Conservation (phyloP, 2,329 filamentous ascomycete genomes). For the Paramyrothecium roridum region DNA sequence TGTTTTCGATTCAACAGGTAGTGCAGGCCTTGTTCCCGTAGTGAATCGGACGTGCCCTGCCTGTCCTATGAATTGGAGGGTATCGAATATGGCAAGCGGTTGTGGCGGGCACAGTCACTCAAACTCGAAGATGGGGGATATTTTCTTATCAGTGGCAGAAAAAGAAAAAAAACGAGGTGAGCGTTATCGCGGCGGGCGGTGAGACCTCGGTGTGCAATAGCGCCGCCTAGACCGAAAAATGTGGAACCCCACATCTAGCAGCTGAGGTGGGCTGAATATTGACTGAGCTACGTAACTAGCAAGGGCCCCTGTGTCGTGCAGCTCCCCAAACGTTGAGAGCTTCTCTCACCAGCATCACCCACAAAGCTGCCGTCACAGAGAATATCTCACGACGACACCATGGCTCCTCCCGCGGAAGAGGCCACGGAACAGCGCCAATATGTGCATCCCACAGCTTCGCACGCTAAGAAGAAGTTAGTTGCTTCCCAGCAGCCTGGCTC, state of each 20-base stretch:
- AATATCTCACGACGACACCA: slow-evolving; percentile 19
- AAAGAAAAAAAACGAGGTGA: slow-evolving; percentile 4
- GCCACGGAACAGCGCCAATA: slow-evolving; percentile 28
- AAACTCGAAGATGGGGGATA: too few relatives aligned
- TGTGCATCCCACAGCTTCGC: slow-evolving; percentile 45
- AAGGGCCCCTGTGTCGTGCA: slow-evolving; percentile 1
- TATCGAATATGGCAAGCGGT: too few relatives aligned
- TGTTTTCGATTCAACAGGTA: too few relatives aligned
- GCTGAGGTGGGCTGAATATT: neutral
- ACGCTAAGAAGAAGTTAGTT: slow-evolving; percentile 50
- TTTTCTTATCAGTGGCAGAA: slow-evolving; percentile 1
- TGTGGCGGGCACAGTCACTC: too few relatives aligned
- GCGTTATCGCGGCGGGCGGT: neutral
- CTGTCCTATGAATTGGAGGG: too few relatives aligned
- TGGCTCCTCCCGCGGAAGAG: slow-evolving; percentile 33
- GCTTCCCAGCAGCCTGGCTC: neutral
- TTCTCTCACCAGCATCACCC: slow-evolving; percentile 17
- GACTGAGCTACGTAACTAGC: neutral
- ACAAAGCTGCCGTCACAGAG: slow-evolving; percentile 14
- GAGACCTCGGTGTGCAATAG: slow-evolving; percentile 1
- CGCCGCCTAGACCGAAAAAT: neutral
- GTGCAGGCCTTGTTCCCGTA: too few relatives aligned
- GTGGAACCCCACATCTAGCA: neutral
- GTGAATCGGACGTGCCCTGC: too few relatives aligned
- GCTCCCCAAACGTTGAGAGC: slow-evolving; percentile 22